Base-by-base conservation (phyloP, 164 flowering plant species). In the Sedum album region DNA sequence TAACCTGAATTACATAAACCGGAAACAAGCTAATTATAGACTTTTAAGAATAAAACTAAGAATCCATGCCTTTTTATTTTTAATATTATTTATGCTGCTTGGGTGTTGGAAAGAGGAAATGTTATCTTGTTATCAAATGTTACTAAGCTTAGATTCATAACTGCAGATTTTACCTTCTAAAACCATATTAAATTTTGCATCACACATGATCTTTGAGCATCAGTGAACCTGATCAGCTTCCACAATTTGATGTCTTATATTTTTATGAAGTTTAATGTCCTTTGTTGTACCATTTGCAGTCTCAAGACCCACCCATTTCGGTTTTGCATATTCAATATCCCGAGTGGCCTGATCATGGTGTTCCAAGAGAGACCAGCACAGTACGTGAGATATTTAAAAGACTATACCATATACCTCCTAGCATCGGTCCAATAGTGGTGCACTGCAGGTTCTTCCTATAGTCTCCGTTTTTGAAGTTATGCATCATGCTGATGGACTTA, bases 331-430 rank as follows among this genome's bases (percentile, higher is more conserved):
- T 91, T 72, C 96, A 86, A 70, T 91, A 90, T 72, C 88, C 96
- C 65, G 96, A 94, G 51, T 94, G 99, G 99, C 97, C 99, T 36
- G 99, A 94, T 76, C 92, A 85, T 79, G 99, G 99, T 76, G 96
- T 91, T 71, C 99, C 99, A 10, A 68, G 46, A 23, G 85, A 87
- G 73, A 85, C 92, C 5, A 11, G 67, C 66, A 86, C 88, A 68
- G 91, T 91, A 69, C 96, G 93, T 75, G 96, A 90, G 74, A 90
- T 91, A 61, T 73, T 90, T 42, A 91, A 77, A 72, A 81, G 86
- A 76, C 39, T 79, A 60, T 77, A 75, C 77, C 82, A 70, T 49
- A 70, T 90, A 31, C 90, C 89, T 23, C 84, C 87, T 23, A 78
- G 66, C 71, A 71, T 82, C 20, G 97, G 99, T 53, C 99, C 97